Base-by-base conservation (phyloP, 495 filamentous ascomycete genomes). In the Achaetomiella virescens region DNA sequence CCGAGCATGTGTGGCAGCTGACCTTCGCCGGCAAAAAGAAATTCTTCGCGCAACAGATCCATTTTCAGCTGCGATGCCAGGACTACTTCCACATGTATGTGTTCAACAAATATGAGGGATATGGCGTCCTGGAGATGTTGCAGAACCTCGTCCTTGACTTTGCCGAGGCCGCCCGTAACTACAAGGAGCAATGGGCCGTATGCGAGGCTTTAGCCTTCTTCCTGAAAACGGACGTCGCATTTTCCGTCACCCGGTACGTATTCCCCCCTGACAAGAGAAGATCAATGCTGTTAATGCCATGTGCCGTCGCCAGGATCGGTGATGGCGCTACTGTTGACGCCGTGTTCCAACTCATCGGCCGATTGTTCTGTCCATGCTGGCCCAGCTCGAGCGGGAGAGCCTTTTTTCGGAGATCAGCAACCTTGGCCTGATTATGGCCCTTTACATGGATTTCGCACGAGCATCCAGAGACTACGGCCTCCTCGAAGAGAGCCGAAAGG, bases 121-220 rank as follows among this genome's bases (percentile, higher is more conserved):
- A 72, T 38, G 70, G 72, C 25, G 27, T 60, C 10, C 17, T 74
- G 22, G 70, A 74, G 59, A 47, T 69, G 9, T 6, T 72, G 21
- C 58, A 74, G 57, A 74, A 74, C 50, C 52, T 72, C 33, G 48
- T 72, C 18, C 66, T 74, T 5, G 69, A 74, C 60, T 72, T 59
- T 45, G 64, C 63, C 41, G 65, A 71, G 38, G 64, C 60, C 4
- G 60, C 53, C 18, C 66, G 50, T 33, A 64, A 63, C 45, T 63
- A 59, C 59, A 65, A 58, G 52, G 70, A 72, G 60, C 66, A 67
- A 49, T 72, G 67, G 66, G 68, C 66, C 8, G 52, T 71, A 0
- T 71, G 68, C 46, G 70, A 74, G 60, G 64, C 50, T 6, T 20
- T 60, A 25, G 63, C 47, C 1, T 59, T 58, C 9, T 61, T 66